Evolutionary conservation across 306 rosid genomes (phyloP).

Genomic region (Quillaja saponaria): DNA sequence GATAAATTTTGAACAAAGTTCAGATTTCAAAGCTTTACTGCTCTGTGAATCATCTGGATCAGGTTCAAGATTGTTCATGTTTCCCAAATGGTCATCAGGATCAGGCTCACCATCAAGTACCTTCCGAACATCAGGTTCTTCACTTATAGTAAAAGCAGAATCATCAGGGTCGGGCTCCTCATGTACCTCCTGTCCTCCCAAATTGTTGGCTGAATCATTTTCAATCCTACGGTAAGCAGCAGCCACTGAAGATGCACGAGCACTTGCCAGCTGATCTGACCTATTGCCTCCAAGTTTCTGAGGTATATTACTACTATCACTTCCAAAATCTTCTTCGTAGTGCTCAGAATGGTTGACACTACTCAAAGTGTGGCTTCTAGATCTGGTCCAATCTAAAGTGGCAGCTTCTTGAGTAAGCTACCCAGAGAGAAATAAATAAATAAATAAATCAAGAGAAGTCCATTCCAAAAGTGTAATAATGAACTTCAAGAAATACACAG

Average conservation of each 20-base stretch:
- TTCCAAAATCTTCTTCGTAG: slow-evolving; percentile 47
- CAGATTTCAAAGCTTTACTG: slow-evolving; percentile 29
- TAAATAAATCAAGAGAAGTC: slow-evolving; percentile 29
- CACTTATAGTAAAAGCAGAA: slow-evolving; percentile 27
- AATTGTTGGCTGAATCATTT: slow-evolving; percentile 41
- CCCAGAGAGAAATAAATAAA: slow-evolving; percentile 26
- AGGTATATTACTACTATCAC: slow-evolving; percentile 42
- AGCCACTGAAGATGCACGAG: slow-evolving; percentile 70
- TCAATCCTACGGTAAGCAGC: slow-evolving; percentile 72
- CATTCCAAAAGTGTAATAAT: slow-evolving; percentile 16
- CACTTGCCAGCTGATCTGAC: slow-evolving; percentile 48
- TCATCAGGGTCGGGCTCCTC: slow-evolving; percentile 55
- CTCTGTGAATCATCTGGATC: slow-evolving; percentile 57
- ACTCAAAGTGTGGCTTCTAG: slow-evolving; percentile 69
- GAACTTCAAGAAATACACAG: slow-evolving; percentile 10
- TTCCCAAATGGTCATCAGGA: slow-evolving; percentile 40
- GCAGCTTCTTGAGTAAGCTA: slow-evolving; percentile 88
- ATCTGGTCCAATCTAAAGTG: slow-evolving; percentile 91
- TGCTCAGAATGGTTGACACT: slow-evolving; percentile 49
- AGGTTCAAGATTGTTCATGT: slow-evolving; percentile 53
- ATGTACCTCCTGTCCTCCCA: slow-evolving; percentile 37
- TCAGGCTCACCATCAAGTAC: slow-evolving; percentile 55
- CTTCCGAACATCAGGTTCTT: slow-evolving; percentile 32
- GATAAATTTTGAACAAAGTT: slow-evolving; percentile 24
- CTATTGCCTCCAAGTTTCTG: slow-evolving; percentile 81